Base-by-base conservation (phyloP, 2,329 filamentous ascomycete genomes). In the Ascochyta viciae-villosae region DNA sequence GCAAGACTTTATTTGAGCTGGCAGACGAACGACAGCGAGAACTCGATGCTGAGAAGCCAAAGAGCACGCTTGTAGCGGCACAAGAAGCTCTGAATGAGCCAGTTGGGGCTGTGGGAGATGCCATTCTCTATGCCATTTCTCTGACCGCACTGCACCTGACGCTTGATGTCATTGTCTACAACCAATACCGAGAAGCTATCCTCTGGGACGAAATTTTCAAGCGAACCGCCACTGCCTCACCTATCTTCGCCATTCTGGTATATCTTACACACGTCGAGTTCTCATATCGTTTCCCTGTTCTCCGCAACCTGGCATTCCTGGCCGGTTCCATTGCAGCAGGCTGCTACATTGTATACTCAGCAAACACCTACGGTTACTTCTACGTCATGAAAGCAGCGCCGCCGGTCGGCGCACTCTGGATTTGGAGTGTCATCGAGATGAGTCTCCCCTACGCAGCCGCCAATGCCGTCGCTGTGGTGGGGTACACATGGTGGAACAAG, bases 361-460 rank as follows among this genome's bases (percentile, higher is more conserved):
- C 90, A 24, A 98, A 97, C 69, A 83, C 81, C 27, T 85, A 87
- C 62, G 86, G 89, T 4, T 98, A 97, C 69, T 87, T 96, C 65
- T 89, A 90, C 6, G 87, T 96, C 19, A 93, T 98, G 91, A 96
- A 96, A 79, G 87, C 87, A 61, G 90, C 92, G 0, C 95, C 95
- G n/a, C 88, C 92, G 5, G 75, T 97, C 13, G 95, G 92, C 0
- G 94, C 91, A 37, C 75, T 98, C 16, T 98, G 94, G 93, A 84
- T 98, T 4, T 98, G 94, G 92, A 87, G 89, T 29, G 88, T 98
- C 22, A 83, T 98, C 42, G 95, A 99, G 78, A 83, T 97, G 77
- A 84, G 91, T 51, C 79, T 96, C 37, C 69, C 81, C 0, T 87
- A 85, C 68, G 90, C 90, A 0, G 78, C 88, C 23, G 67, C 78